Evolutionary conservation across 2,329 filamentous ascomycete species (phyloP), one percentile per base, ranked within the genome.

Genomic region (Periconia macrospinosa): DNA sequence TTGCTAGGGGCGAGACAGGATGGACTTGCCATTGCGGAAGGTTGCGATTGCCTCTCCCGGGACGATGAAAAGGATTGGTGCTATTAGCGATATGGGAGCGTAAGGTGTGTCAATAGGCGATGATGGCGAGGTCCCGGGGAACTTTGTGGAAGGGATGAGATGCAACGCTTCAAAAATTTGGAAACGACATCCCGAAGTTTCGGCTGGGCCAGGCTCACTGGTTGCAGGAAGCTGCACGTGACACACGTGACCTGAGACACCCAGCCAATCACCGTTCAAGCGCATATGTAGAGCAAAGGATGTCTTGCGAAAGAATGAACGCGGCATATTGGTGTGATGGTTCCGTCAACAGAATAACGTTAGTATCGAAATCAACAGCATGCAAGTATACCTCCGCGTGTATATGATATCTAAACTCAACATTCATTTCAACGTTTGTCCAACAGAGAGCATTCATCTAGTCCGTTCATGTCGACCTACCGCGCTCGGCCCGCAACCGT

Each of bases 191-290:
- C 57, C 63, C 54, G 47, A 63, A 61, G 53, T 58, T 62, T 66
- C 60, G 58, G 62, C 55, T 52, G 54, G 52, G 57, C 58, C 60
- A 56, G 50, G 44, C 3, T 20, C n/a, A n/a, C 18, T n/a, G 20
- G 30, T 20, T 27, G 23, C 23, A 27, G 23, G 23, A 8, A 27
- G 23, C 23, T 27, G 23, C 23, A 27, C 23, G 23, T 27, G 23
- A 27, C 8, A 40, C 68, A 68, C 65, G 66, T 69, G 68, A 66
- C 49, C 15, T 8, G 3, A 27, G 8, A 8, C 23, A 27, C 23
- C 18, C 52, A 56, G 46, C 69, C 68, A 72, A 71, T 72, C 65
- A 69, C 27, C 50, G 47, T 44, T 42, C 64, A 67, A 71, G 63
- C 69, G 69, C 69, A 70, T 63, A 27, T 27, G 23, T 27, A 3